phyloP scores from a whole-genome alignment of 345 rosid species.

The Lepidium africanum region DNA sequence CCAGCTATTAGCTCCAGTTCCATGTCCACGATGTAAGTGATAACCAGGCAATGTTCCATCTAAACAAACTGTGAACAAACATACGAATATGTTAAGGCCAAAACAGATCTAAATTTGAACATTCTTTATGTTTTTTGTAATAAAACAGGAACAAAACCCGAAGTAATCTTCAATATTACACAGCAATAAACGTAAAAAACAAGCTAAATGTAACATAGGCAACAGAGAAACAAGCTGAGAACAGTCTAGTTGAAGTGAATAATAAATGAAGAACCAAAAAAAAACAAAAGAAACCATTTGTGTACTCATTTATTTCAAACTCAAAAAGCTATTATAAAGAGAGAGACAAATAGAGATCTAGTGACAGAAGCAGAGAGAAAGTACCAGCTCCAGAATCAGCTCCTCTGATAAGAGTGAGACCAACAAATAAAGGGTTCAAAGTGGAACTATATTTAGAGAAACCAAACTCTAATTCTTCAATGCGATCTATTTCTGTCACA shows the following conservation, averaged over 20 bases:
- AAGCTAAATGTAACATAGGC: conserved; percentile 13
- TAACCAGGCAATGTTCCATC: conserved; percentile 97
- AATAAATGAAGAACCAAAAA: conserved; percentile 6
- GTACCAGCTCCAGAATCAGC: conserved; percentile 90
- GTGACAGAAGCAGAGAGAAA: conserved; percentile 3
- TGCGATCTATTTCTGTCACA: conserved; percentile 46
- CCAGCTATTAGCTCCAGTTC: conserved; percentile 86
- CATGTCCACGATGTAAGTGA: conserved; percentile 75
- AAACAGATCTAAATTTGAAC: background rate
- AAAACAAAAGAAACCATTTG: background rate
- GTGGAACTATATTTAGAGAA: conserved; percentile 32
- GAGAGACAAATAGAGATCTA: background rate
- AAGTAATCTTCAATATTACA: background rate
- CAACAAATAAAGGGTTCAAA: conserved; percentile 57
- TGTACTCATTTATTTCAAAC: background rate
- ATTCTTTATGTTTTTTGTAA: background rate
- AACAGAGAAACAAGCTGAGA: conserved; percentile 6
- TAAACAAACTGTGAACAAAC: conserved; percentile 61
- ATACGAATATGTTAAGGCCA: conserved; percentile 9
- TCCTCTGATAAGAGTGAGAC: conserved; percentile 68
- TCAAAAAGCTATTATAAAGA: background rate
- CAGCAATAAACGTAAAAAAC: background rate
- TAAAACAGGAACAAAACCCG: background rate
- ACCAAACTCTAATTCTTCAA: conserved; percentile 41
- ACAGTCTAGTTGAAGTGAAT: conserved; percentile 14